Conservation (phyloP, 2,329 filamentous ascomycete genomes). For the Tolypocladium cylindrosporum region DNA sequence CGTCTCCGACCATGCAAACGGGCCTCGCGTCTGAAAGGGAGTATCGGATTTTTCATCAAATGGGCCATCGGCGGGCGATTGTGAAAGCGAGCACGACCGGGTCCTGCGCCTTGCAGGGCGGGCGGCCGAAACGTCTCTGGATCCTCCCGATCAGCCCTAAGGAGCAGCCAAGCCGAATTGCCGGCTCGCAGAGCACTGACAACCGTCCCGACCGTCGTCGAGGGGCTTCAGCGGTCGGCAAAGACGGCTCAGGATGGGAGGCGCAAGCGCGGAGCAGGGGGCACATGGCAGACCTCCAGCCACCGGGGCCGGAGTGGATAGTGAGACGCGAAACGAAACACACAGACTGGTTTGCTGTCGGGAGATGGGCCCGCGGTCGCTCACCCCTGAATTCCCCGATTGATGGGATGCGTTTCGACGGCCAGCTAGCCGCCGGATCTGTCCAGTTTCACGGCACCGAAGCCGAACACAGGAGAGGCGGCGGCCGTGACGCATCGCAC, state of each 20-base stretch:
- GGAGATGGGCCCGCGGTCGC: neutral
- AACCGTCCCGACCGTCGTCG: neutral
- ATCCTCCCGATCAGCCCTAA: neutral
- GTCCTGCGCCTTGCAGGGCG: neutral
- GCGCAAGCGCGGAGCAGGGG: neutral
- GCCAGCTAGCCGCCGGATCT: neutral
- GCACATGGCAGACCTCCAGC: neutral
- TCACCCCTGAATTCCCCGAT: neutral
- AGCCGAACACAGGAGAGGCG: neutral
- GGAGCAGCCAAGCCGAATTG: neutral
- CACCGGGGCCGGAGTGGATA: neutral
- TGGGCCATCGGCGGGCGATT: neutral
- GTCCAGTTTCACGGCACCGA: neutral
- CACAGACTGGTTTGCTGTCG: neutral
- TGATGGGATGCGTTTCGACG: neutral
- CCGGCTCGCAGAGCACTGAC: neutral
- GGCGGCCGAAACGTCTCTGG: neutral
- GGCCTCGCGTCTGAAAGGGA: neutral
- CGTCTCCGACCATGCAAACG: too few species aligned
- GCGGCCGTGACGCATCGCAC: too few species aligned
- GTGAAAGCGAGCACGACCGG: neutral
- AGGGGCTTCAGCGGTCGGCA: neutral
- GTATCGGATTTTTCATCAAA: neutral
- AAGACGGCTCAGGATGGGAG: neutral
- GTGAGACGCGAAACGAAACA: constrained; percentile 1